Conservation (phyloP, 257 asterid genomes). For the Plantago elongata region DNA sequence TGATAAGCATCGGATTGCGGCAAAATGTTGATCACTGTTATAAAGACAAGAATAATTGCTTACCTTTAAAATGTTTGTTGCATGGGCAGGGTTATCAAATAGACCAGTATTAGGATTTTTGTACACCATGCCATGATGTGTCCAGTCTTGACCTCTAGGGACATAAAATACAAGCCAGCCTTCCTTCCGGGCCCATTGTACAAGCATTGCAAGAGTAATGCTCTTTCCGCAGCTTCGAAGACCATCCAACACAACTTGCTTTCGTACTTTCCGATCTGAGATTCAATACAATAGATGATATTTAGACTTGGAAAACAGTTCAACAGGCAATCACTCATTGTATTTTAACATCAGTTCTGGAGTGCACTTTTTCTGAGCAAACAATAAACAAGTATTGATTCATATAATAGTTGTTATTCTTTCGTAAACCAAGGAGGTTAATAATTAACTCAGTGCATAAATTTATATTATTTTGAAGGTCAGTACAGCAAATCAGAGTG, state of each 20-base stretch:
- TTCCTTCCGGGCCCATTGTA: slow-evolving; percentile 93
- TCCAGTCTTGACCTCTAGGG: slow-evolving; percentile 86
- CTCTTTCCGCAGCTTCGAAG: slow-evolving; percentile 90
- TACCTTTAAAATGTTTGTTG: slow-evolving; percentile 64
- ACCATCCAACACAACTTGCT: slow-evolving; percentile 80
- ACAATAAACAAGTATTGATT: too few species aligned
- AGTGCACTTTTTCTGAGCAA: too few species aligned
- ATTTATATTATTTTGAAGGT: too few species aligned
- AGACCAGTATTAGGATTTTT: slow-evolving; percentile 66
- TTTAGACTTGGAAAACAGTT: not conserved
- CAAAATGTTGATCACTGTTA: slow-evolving; percentile 5
- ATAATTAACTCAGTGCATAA: too few species aligned
- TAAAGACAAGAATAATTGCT: slow-evolving; percentile 14
- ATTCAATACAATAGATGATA: slow-evolving; percentile 9
- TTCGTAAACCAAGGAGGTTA: too few species aligned
- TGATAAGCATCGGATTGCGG: slow-evolving; percentile 1
- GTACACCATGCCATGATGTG: slow-evolving; percentile 85
- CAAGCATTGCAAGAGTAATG: slow-evolving; percentile 90
- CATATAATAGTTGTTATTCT: too few species aligned
- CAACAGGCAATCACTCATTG: too few species aligned
- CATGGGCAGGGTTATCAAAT: slow-evolving; percentile 97
- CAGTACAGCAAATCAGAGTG: too few species aligned
- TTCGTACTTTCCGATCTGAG: slow-evolving; percentile 65
- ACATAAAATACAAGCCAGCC: slow-evolving; percentile 97
- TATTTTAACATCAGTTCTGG: too few species aligned